Base-by-base conservation (phyloP, 257 asterid species). In the Verbascum thapsus region DNA sequence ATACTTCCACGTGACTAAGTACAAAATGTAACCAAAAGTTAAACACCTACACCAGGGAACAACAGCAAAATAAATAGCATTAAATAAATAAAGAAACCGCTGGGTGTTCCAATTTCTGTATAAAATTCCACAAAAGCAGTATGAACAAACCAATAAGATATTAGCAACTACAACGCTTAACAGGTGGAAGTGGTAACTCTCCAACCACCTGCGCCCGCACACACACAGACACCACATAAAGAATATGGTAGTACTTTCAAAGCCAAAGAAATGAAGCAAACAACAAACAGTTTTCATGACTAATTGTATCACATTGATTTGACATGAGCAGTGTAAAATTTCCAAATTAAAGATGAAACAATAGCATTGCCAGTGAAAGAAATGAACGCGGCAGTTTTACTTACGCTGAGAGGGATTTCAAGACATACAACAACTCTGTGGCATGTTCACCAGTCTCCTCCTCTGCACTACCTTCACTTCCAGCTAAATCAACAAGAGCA, bases 401-500 rank as follows among this genome's bases (percentile, higher is more conserved):
- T 68, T 87, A 94, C 99, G 95, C 90, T 15, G 97, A 90, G 67
- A 87, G 88, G 34, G 97, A 94, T 68, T 85, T 94, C 87, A 90
- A 74, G 70, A 81, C 97, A 80, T 94, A 96, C 88, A 94, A 85
- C 80, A 87, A 71, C 49, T 84, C 95, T 19, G 96, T 90, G 37
- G 88, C 94, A 30, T 69, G 95, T 62, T 82, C 88, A 52, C 95
- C 95, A 47, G 76, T 66, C 67, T 88, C 94, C 60, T 90, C 90
- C 58, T 85, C 94, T 26, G 67, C 76, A 53, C 49, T 65, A 64
- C 80, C 78, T 60, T 81, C 95, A 69, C 96, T 87, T 80, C 92
- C 99, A 75, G 99, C 97, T 86, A 94, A 84, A 78, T 94, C 99
- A 74, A 87, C 81, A 40, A 94, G 86, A 74, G 95, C 81, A 73